phyloP scores from a whole-genome alignment of 352 stramenopile genomes.

The Pythium aristosporum region DNA sequence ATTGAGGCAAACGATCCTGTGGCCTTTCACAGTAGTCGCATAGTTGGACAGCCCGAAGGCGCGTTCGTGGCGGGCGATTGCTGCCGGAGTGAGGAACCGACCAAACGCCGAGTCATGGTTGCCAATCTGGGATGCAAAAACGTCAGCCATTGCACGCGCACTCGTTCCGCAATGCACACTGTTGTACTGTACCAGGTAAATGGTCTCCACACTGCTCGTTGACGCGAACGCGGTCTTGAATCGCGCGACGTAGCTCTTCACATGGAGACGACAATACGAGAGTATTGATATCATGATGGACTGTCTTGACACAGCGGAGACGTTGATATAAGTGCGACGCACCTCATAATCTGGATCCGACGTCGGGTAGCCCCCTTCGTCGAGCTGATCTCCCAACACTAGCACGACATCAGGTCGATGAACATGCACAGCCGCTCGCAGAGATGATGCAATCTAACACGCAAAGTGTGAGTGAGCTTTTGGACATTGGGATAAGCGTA shows the following conservation, averaged over 20 bases:
- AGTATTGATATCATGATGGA: not conserved
- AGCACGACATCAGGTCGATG: conserved; percentile 59
- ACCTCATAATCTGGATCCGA: conserved; percentile 51
- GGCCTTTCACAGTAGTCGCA: conserved; percentile 41
- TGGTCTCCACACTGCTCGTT: conserved; percentile 40
- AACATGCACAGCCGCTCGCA: conserved; percentile 42
- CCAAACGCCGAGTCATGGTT: conserved; percentile 82
- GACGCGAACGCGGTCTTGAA: conserved; percentile 47
- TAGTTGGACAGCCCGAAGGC: conserved; percentile 62
- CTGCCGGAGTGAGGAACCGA: conserved; percentile 35
- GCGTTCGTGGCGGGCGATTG: conserved; percentile 53
- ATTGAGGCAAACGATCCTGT: conserved; percentile 70
- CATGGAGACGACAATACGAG: not conserved
- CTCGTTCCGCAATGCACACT: not conserved
- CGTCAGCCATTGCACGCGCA: not conserved
- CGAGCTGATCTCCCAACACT: conserved; percentile 71
- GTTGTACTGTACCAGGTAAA: conserved; percentile 47
- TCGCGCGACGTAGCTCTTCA: conserved; percentile 47
- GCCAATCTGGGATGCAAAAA: conserved; percentile 40
- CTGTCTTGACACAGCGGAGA: not conserved
- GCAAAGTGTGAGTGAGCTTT: not conserved
- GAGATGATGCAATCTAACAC: conserved; percentile 34
- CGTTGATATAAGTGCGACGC: not conserved
- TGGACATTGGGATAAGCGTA: not conserved
- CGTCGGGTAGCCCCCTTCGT: conserved; percentile 65